These are phyloP conservation scores for Sporothrix dimorphospora DNA, from an alignment of 2,329 filamentous ascomycete genomes.

Conservation along the genomic window DNA sequence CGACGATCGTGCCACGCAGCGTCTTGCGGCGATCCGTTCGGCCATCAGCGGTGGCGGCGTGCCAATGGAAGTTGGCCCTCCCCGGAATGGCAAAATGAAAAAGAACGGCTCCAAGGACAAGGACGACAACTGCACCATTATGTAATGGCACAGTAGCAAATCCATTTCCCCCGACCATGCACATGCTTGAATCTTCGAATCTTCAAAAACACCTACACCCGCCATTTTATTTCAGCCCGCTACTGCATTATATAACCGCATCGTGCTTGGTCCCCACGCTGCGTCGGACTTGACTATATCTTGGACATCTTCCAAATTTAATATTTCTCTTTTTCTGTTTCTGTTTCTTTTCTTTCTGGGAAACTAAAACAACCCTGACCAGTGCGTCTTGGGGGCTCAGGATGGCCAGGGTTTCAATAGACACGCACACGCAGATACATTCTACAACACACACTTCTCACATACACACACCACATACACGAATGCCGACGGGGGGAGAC, in stretches of 20 bases:
- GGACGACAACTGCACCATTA: slow-evolving; percentile 61
- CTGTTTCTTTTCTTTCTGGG: neutral
- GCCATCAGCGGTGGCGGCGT: slow-evolving; percentile 68
- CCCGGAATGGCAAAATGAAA: slow-evolving; percentile 55
- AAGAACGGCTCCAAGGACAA: slow-evolving; percentile 52
- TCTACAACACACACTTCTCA: neutral
- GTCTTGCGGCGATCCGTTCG: slow-evolving; percentile 82
- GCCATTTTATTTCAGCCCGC: neutral
- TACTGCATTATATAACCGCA: slow-evolving; percentile 3
- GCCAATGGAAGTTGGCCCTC: slow-evolving; percentile 60
- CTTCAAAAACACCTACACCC: neutral
- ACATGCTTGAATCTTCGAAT: neutral
- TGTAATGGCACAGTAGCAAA: slow-evolving; percentile 46
- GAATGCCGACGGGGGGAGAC: neutral
- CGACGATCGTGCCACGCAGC: slow-evolving; percentile 84
- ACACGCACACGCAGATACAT: slow-evolving; percentile 19
- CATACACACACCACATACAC: slow-evolving; percentile 3
- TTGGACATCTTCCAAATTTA: neutral
- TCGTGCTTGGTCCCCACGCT: slow-evolving; percentile 9
- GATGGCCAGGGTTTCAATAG: slow-evolving; percentile 13
- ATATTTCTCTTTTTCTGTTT: slow-evolving; percentile 3
- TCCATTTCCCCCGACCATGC: neutral
- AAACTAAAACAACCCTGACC: neutral
- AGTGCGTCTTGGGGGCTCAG: slow-evolving; percentile 4
- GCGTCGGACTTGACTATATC: neutral